Conservation (phyloP, 805 yeast genomes). For the Wickerhamomyces chaumierensis region DNA sequence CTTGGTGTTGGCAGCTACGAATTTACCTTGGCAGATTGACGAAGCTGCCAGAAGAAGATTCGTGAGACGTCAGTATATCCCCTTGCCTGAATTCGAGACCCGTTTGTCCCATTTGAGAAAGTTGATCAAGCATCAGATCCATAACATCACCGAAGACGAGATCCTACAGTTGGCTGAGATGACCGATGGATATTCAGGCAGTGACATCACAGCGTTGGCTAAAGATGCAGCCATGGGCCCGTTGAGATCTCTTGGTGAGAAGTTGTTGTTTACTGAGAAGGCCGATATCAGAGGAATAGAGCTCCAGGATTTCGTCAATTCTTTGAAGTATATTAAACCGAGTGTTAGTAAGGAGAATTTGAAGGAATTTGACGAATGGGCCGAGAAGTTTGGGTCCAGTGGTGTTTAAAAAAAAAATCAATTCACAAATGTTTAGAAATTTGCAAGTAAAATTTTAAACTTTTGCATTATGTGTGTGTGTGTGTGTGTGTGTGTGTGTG, state of each 20-base stretch:
- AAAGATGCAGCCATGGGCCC: constrained; percentile 99
- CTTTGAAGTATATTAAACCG: constrained; percentile 74
- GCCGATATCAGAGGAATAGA: constrained; percentile 72
- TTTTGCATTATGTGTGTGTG: too few relatives aligned
- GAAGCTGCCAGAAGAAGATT: constrained; percentile 95
- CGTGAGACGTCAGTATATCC: constrained; percentile 87
- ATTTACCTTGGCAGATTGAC: constrained; percentile 94
- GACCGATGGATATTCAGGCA: constrained; percentile 85
- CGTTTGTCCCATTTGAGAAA: constrained; percentile 62
- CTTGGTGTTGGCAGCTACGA: constrained; percentile 87
- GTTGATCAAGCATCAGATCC: constrained; percentile 56
- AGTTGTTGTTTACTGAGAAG: constrained; percentile 54
- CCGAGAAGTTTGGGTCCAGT: constrained; percentile 73
- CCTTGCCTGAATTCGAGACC: constrained; percentile 83
- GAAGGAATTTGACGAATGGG: constrained; percentile 79
- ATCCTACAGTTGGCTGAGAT: constrained; percentile 45
- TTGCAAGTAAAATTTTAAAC: too few relatives aligned
- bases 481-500: too few relatives aligned
- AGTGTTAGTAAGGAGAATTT: constrained; percentile 82
- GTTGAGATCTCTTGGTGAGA: constrained; percentile 79
- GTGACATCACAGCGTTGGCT: constrained; percentile 89
- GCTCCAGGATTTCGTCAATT: constrained; percentile 62
- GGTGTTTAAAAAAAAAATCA: too few relatives aligned
- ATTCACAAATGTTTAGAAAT: too few relatives aligned
- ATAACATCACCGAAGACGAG: constrained; percentile 56